A percentile compares a stretch with the other conserved stretches of the same genome.
Conservation (phyloP, 2,329 filamentous ascomycete species). For the Ploettnerulaceae sp. region DNA sequence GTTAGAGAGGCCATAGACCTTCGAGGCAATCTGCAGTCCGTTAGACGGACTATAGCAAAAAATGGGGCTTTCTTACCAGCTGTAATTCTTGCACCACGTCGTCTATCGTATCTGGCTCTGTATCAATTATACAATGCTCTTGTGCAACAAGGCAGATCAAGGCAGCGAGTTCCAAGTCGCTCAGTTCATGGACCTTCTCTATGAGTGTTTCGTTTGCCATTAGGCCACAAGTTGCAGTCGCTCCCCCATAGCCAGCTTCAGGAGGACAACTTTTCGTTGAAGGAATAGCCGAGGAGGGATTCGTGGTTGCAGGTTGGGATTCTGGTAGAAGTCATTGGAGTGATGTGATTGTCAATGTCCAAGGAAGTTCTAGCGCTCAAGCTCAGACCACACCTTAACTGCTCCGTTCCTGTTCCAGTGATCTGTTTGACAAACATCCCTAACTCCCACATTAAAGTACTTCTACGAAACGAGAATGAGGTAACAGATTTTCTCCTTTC, state of each 20-base stretch:
- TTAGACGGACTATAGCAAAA: constrained; percentile 4
- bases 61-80: constrained; percentile 46
- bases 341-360: not conserved
- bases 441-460: not conserved
- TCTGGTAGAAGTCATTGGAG: not conserved
- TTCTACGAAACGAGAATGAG: constrained; percentile 17
- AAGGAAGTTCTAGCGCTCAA: constrained; percentile 23
- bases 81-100: constrained; percentile 69
- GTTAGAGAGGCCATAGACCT: constrained; percentile 68
- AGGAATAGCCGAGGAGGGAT: not conserved
- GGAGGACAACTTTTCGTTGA: not conserved
- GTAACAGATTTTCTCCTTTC: constrained; percentile 6
- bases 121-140: constrained; percentile 86
- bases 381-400: constrained; percentile 31
- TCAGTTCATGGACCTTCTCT: constrained; percentile 69
- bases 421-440: no score
- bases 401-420: constrained; percentile 2
- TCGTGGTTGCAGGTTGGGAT: not conserved
- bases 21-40: constrained; percentile 53
- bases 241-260: constrained; percentile 22
- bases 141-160: constrained; percentile 75
- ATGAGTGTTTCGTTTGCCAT: constrained; percentile 62
- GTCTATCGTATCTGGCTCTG: constrained; percentile 56
- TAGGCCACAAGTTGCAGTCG: constrained; percentile 22
- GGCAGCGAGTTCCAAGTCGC: constrained; percentile 81